phyloP scores from a whole-genome alignment of 2,329 filamentous ascomycete species.

The Fusarium phyllophilum region DNA sequence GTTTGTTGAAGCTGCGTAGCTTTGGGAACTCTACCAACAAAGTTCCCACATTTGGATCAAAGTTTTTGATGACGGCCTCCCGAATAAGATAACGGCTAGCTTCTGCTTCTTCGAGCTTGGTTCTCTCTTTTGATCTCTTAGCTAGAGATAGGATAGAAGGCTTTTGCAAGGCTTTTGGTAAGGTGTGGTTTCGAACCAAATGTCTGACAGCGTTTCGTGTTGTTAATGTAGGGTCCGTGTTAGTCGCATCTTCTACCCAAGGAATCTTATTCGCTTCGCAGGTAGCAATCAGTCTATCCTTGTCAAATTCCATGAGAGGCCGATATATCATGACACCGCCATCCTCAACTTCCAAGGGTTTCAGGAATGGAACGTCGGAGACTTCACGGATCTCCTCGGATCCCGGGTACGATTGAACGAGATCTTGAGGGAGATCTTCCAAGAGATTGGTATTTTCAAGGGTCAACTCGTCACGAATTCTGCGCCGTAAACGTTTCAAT shows the following conservation, averaged over 20 bases:
- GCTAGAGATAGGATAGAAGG: slow-evolving; percentile 71
- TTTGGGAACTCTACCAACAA: slow-evolving; percentile 57
- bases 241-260: slow-evolving; percentile 90
- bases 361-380: slow-evolving; percentile 46
- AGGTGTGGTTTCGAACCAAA: slow-evolving; percentile 63
- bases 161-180: slow-evolving; percentile 78
- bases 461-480: slow-evolving; percentile 44
- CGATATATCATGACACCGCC: slow-evolving; percentile 75
- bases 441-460: slow-evolving; percentile 32
- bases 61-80: slow-evolving; percentile 57
- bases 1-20: slow-evolving; percentile 11
- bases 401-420: slow-evolving; percentile 45
- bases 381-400: slow-evolving; percentile 29
- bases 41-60: slow-evolving; percentile 61
- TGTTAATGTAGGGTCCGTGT: slow-evolving; percentile 80
- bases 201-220: slow-evolving; percentile 82
- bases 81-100: slow-evolving; percentile 65
- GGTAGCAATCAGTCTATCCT: slow-evolving; percentile 78
- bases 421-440: slow-evolving; percentile 22
- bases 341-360: slow-evolving; percentile 61
- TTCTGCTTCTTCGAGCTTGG: slow-evolving; percentile 58
- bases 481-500: slow-evolving; percentile 44
- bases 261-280: slow-evolving; percentile 73
- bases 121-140: slow-evolving; percentile 58
- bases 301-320: slow-evolving; percentile 76